Conservation (phyloP, 371 early-diverging fungal genomes). For the Lichtheimia ramosa region DNA sequence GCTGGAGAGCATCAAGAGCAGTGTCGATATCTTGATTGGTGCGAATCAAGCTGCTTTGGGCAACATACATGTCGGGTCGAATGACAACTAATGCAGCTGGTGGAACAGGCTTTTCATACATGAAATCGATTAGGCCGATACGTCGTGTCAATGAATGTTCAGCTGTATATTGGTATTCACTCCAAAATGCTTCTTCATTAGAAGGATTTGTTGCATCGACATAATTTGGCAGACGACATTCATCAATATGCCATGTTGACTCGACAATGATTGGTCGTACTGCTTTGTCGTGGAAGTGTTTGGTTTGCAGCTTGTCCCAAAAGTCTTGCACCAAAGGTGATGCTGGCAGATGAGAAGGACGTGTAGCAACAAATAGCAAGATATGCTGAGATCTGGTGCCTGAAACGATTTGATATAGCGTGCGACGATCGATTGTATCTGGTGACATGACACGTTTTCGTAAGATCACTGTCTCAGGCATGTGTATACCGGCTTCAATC, state of each 20-base stretch:
- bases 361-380: slow-evolving; percentile 1
- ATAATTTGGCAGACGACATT: slow-evolving; percentile 1
- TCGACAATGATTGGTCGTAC: slow-evolving; percentile 17
- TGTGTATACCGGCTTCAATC: slow-evolving; percentile 3
- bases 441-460: slow-evolving; percentile 7
- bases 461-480: slow-evolving; percentile 4
- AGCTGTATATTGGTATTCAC: slow-evolving; percentile 8
- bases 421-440: slow-evolving; percentile 8
- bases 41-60: slow-evolving; percentile 11
- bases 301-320: not conserved
- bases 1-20: slow-evolving; percentile 7
- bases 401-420: slow-evolving; percentile 9
- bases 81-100: slow-evolving; percentile 18
- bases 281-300: not conserved
- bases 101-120: slow-evolving; percentile 9
- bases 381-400: slow-evolving; percentile 4
- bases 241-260: slow-evolving; percentile 12
- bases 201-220: not conserved
- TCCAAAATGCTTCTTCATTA: slow-evolving; percentile 16
- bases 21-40: slow-evolving; percentile 10
- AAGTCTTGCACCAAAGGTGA: slow-evolving; percentile 7
- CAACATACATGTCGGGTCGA: slow-evolving; percentile 22
- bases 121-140: slow-evolving; percentile 10
- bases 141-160: slow-evolving; percentile 8
- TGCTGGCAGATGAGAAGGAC: not conserved